Conservation (phyloP, 371 early-diverging fungal species). For the Mortierella sp. region DNA sequence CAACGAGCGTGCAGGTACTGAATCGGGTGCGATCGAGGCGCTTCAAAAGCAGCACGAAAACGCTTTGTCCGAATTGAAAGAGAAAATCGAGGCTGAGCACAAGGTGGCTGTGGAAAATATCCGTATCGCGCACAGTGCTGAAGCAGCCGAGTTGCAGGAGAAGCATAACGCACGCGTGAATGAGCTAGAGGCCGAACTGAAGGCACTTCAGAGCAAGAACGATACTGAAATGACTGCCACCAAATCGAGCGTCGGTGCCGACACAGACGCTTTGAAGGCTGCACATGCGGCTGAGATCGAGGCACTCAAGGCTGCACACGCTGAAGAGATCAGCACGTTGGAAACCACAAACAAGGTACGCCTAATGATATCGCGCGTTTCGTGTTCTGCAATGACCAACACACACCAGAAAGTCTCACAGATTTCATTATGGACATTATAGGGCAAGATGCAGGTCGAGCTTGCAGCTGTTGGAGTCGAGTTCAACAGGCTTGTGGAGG, state of each 20-base stretch:
- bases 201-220: constrained; percentile 33
- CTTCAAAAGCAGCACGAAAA: constrained; percentile 32
- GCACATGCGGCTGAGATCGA: constrained; percentile 37
- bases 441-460: constrained; percentile 49
- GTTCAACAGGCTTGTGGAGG: constrained; percentile 35
- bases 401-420: neutral
- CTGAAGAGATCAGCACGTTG: constrained; percentile 25
- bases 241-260: constrained; percentile 7
- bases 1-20: constrained; percentile 48
- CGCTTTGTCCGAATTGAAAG: constrained; percentile 35
- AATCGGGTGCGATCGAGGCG: constrained; percentile 37
- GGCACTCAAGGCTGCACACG: constrained; percentile 27
- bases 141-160: constrained; percentile 21
- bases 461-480: constrained; percentile 40
- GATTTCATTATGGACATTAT: neutral
- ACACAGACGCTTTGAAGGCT: constrained; percentile 25
- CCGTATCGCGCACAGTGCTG: constrained; percentile 19
- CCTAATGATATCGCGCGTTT: neutral
- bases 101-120: constrained; percentile 28
- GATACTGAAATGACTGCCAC: constrained; percentile 20
- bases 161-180: constrained; percentile 19
- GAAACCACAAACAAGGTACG: constrained; percentile 44
- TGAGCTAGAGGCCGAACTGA: constrained; percentile 35
- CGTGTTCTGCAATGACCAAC: neutral
- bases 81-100: constrained; percentile 39